Base-by-base conservation (phyloP, 2,329 filamentous ascomycete genomes). In the Aureobasidium lini region DNA sequence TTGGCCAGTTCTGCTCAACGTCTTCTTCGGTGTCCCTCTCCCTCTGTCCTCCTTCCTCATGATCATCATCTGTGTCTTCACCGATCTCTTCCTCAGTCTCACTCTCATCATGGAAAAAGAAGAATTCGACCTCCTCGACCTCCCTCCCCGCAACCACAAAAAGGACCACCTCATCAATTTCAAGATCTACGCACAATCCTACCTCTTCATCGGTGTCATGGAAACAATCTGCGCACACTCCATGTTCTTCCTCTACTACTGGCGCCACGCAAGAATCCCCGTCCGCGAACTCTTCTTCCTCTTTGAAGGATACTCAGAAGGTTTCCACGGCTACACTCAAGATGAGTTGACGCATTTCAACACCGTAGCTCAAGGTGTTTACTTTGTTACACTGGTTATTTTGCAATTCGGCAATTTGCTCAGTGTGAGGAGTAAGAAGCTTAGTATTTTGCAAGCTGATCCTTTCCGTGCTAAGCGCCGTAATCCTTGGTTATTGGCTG, bases 61-160 rank as follows among this genome's bases (percentile, higher is more conserved):
- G 80, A 82, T 82, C 63, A 79, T 82, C 62, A 81, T 82, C 53
- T 82, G 79, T 59, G 77, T 81, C 61, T 82, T 82, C 61, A 82
- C 79, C 11, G 79, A 81, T 64, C 69, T 81, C 0, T 81, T 82
- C 69, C 68, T 79, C 2, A 77, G 77, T 0, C 67, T 81, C 0
- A 77, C 77, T 0, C 69, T 82, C 2, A 80, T 81, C 61, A 81
- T 81, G 79, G 80, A 82, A 56, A 79, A 79, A 64, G 77, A 80
- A 53, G 80, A 82, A 56, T 81, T 80, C 57, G 79, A 82, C 57
- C 73, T 82, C 0, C 70, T 82, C 16, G 75, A 73, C 3, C 71
- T 80, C 0, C 78, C 78, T 2, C 80, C 80, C 0, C 77, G 80
- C 9, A 76, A 81, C 63, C 76, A 76, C 61, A 76, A 74, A 60